Conservation (phyloP, 1,284 basidiomycete genomes). For the Trichosporon sp. region DNA sequence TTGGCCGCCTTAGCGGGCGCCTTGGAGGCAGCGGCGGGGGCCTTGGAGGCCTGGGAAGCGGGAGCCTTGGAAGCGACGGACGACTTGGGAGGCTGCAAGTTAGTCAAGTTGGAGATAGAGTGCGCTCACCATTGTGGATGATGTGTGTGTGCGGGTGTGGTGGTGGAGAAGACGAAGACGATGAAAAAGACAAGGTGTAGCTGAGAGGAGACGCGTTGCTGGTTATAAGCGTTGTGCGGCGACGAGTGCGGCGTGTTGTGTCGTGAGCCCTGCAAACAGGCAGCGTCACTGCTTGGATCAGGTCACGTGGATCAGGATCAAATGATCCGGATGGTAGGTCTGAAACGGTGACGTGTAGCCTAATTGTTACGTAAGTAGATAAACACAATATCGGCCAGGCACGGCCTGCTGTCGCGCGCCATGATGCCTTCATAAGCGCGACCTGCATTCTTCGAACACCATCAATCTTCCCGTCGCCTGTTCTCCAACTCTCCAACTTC, state of each 20-base stretch:
- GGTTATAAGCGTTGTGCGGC: neutral
- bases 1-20: slow-evolving; percentile 56
- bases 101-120: neutral
- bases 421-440: neutral
- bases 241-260: neutral
- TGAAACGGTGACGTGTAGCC: no score
- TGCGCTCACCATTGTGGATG: slow-evolving; percentile 33
- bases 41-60: slow-evolving; percentile 56
- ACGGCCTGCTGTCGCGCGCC: no score
- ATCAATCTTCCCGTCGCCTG: neutral
- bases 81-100: slow-evolving; percentile 46
- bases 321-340: no score
- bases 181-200: neutral
- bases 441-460: neutral
- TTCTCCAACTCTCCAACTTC: neutral
- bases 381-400: no score
- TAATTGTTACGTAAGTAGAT: no score
- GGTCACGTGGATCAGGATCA: no score
- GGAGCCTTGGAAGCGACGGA: slow-evolving; percentile 55
- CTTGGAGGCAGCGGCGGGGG: slow-evolving; percentile 56
- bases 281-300: no score
- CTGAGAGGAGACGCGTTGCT: neutral
- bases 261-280: no score
- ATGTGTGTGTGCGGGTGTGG: slow-evolving; percentile 19
- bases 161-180: slow-evolving; percentile 4